Conservation (phyloP, 306 rosid genomes). For the Castanopsis chinensis region DNA sequence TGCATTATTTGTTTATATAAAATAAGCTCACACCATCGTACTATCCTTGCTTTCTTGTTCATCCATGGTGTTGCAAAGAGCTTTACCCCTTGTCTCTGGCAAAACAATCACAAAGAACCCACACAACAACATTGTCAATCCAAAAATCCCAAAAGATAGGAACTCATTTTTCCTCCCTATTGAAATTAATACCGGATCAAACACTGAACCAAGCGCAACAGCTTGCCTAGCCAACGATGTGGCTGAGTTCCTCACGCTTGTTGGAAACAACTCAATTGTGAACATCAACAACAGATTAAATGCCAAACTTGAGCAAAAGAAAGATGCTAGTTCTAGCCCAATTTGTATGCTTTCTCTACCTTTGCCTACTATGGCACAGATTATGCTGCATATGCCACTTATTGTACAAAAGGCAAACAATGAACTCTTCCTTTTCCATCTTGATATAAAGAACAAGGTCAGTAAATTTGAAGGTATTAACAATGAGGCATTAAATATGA, state of each 20-base stretch:
- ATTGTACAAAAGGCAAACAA: neutral
- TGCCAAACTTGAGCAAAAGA: slow-evolving; percentile 27
- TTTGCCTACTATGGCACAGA: slow-evolving; percentile 1
- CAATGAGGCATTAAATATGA: slow-evolving; percentile 29
- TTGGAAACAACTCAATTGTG: slow-evolving; percentile 43
- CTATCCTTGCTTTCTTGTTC: slow-evolving; percentile 27
- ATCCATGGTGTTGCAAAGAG: slow-evolving; percentile 43
- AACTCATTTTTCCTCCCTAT: slow-evolving; percentile 27
- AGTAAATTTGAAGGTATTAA: slow-evolving; percentile 32
- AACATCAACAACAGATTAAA: slow-evolving; percentile 30
- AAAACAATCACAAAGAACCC: slow-evolving; percentile 11
- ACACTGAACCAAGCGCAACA: slow-evolving; percentile 25
- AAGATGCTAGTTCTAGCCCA: slow-evolving; percentile 29
- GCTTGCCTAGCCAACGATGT: slow-evolving; percentile 41
- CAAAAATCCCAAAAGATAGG: slow-evolving; percentile 31
- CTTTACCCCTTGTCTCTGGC: slow-evolving; percentile 30
- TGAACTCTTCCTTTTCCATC: slow-evolving; percentile 10
- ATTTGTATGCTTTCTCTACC: slow-evolving; percentile 6
- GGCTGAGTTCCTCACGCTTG: slow-evolving; percentile 47
- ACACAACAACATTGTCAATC: slow-evolving; percentile 8
- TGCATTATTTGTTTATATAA: too few species aligned
- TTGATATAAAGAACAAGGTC: slow-evolving; percentile 17
- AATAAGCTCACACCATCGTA: too few species aligned
- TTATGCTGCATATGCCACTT: slow-evolving; percentile 31
- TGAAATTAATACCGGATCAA: slow-evolving; percentile 21